phyloP scores from a whole-genome alignment of 257 asterid genomes.

The Solanum etuberosum region DNA sequence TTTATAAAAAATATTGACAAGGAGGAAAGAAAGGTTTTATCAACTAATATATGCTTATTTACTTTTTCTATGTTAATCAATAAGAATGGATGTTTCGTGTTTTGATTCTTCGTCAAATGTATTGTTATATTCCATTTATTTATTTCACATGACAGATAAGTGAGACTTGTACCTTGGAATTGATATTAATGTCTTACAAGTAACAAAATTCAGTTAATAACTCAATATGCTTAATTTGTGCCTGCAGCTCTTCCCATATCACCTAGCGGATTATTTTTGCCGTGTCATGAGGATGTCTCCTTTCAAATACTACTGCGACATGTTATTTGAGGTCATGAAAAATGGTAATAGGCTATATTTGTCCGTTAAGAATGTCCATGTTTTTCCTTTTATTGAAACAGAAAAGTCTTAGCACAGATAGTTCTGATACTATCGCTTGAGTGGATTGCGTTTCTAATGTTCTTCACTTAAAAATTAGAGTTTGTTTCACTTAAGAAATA shows the following conservation, averaged over 20 bases:
- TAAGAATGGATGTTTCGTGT: too few relatives aligned
- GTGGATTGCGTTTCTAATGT: neutral
- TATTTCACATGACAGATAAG: too few relatives aligned
- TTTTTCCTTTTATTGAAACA: neutral
- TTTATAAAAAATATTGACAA: neutral
- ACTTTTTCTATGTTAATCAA: neutral
- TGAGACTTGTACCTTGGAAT: neutral
- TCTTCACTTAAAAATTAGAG: neutral
- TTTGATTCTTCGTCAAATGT: too few relatives aligned
- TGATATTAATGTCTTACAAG: neutral
- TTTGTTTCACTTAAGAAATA: neutral
- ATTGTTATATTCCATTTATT: too few relatives aligned
- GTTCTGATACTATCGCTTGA: neutral
- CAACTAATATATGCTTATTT: neutral
- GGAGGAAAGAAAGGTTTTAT: neutral
- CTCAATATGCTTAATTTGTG: neutral
- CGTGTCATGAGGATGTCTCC: slow-evolving; percentile 98
- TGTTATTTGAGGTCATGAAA: slow-evolving; percentile 94
- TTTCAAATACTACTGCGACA: slow-evolving; percentile 95
- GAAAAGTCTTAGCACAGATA: neutral
- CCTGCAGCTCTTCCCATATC: slow-evolving; percentile 92
- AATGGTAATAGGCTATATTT: slow-evolving; percentile 45
- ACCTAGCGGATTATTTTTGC: slow-evolving; percentile 92
- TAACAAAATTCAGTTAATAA: neutral
- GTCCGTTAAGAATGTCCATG: neutral